Percentiles rank a stretch among this genome's conserved stretches.
phyloP scores from a whole-genome alignment of 768 basidiomycete genomes.

The Mycena rosella region DNA sequence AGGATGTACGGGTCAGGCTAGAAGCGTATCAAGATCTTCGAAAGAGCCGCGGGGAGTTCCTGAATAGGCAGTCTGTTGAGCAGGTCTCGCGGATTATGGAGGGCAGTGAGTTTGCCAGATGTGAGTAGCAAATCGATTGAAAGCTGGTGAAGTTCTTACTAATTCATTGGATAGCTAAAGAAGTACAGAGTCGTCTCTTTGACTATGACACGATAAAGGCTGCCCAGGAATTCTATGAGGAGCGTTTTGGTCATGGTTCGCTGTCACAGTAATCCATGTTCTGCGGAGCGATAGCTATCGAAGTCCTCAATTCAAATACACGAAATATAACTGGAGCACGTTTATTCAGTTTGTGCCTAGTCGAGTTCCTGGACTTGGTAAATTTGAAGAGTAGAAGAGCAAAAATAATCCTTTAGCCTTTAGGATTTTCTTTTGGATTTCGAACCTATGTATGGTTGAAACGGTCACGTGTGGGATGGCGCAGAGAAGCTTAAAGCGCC shows the following conservation, averaged over 20 bases:
- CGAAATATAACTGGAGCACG: too few species aligned
- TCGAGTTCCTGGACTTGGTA: too few species aligned
- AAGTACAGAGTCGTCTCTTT: constrained; percentile 2
- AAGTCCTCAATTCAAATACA: too few species aligned
- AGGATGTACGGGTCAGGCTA: constrained; percentile 18
- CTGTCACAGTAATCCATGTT: too few species aligned
- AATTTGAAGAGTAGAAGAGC: too few species aligned
- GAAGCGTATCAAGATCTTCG: constrained; percentile 22
- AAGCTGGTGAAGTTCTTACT: neutral
- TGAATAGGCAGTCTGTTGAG: constrained; percentile 14
- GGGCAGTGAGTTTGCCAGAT: neutral
- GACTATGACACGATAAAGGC: constrained; percentile 21
- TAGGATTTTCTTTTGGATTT: too few species aligned
- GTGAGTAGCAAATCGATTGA: neutral
- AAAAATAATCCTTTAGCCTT: too few species aligned
- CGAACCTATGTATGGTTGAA: too few species aligned
- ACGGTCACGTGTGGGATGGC: too few species aligned
- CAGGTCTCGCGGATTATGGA: neutral
- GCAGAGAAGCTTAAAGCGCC: too few species aligned
- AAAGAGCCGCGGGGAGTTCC: constrained; percentile 27
- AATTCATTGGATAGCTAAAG: neutral
- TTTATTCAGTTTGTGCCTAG: too few species aligned
- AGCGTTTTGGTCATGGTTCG: constrained; percentile 13
- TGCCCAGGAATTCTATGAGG: constrained; percentile 14
- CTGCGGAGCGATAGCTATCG: too few species aligned